Evolutionary conservation across 2,329 filamentous ascomycete species (phyloP).

Genomic region (Capronia coronata): DNA sequence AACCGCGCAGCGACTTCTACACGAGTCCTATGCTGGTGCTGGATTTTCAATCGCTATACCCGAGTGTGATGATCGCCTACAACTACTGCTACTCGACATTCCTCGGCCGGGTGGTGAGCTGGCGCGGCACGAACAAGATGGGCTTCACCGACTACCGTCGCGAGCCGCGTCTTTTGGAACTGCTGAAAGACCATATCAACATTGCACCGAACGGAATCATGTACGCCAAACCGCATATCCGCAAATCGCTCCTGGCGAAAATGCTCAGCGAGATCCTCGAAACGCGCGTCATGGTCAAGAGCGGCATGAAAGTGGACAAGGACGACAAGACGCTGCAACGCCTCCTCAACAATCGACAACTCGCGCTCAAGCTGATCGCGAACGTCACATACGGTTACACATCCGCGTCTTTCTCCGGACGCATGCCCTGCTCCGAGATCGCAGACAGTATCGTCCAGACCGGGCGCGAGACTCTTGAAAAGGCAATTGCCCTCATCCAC

Average conservation of each 20-base stretch:
- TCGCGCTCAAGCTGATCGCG: constrained; percentile 92
- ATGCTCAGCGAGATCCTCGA: constrained; percentile 96
- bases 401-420: constrained; percentile 89
- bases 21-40: constrained; percentile 80
- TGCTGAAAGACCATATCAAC: constrained; percentile 80
- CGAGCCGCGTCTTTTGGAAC: constrained; percentile 64
- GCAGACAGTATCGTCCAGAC: constrained; percentile 98
- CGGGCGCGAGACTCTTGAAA: constrained; percentile 87
- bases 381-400: constrained; percentile 99
- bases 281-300: constrained; percentile 95
- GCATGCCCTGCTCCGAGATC: constrained; percentile 97
- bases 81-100: constrained; percentile 99
- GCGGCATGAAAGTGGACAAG: constrained; percentile 89
- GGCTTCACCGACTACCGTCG: constrained; percentile 84
- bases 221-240: constrained; percentile 77
- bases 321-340: constrained; percentile 79
- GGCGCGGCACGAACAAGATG: constrained; percentile 92
- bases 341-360: constrained; percentile 83
- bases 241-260: constrained; percentile 86
- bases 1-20: constrained; percentile 92
- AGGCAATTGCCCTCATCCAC: constrained; percentile 87
- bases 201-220: constrained; percentile 95
- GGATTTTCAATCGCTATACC: constrained; percentile 94
- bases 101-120: constrained; percentile 73
- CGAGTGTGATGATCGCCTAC: constrained; percentile 98